Evolutionary conservation across 2,329 filamentous ascomycete genomes (phyloP), one percentile per base, ranked within the genome.

Genomic region (Pestalotiopsis sp.): DNA sequence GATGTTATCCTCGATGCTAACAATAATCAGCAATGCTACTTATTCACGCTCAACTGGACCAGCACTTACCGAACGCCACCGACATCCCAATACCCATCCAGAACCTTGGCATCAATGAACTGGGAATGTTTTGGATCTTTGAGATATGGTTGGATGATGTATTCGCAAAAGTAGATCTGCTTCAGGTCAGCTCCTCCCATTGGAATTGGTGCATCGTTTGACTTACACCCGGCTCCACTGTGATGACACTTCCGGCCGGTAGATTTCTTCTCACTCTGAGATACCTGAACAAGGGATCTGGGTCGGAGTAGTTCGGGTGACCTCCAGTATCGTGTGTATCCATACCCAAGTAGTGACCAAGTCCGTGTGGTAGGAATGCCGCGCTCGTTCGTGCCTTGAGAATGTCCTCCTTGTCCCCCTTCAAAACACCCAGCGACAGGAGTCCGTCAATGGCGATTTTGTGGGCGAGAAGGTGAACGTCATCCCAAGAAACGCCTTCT

Each of bases 311-410:
- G 80, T 95, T 92, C 45, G 92, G 85, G 78, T 94, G 90, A 25
- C 93, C 93, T 70, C 92, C 92, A 0, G 90, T 92, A 76, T 98
- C 95, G 79, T 98, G 95, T 1, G 94, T 97, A 78, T 98, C 95
- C 87, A 98, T 91, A 71, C 95, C 95, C 11, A 98, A 84, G 78
- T 97, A 95, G 80, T 98, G 95, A 0, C 95, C 95, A 1, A 98
- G 83, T 0, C 95, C 95, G 78, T 98, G 95, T 1, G 95, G 95
- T 77, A 97, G 93, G 83, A 98, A 98, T 1, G 94, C 95, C 27
- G 92, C 90, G 75, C 92, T 95, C n/a, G 94, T 93, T 67, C 94
- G 87, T 58, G 88, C 89, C 73, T 90, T 87, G 70, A 97, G 88
- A 27, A 98, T 92, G 73, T 94, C 94, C 20, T 91, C 87, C 68